Conservation (phyloP, 2,329 filamentous ascomycete genomes). For the Colletotrichum australisinense region DNA sequence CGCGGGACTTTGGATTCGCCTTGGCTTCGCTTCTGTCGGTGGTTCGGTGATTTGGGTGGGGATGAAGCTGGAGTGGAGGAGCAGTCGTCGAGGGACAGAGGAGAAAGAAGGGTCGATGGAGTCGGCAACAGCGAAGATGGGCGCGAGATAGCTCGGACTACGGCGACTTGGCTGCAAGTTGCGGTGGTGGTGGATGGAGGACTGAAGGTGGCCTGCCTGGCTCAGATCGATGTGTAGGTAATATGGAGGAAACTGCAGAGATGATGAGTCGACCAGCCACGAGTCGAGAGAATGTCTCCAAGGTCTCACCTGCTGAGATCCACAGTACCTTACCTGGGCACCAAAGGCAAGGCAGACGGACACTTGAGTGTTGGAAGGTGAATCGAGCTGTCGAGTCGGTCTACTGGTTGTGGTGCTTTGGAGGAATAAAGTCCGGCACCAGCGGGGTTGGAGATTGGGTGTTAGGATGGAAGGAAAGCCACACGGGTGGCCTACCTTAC, state of each 20-base stretch:
- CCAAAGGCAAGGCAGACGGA: neutral
- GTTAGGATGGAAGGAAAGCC: neutral
- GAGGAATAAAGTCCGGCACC: conserved; percentile 21
- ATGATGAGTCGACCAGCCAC: neutral
- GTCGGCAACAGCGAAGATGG: neutral
- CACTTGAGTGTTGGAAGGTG: neutral
- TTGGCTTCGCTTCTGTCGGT: conserved; percentile 13
- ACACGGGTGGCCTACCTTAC: neutral
- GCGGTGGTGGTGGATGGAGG: neutral
- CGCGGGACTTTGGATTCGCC: neutral
- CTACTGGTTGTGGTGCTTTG: neutral
- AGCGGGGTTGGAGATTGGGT: conserved; percentile 30
- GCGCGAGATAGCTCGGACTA: neutral
- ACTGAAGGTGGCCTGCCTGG: neutral
- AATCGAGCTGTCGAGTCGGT: neutral
- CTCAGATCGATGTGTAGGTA: neutral
- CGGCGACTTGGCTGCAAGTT: neutral
- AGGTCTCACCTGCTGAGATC: neutral
- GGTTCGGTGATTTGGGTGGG: conserved; percentile 17
- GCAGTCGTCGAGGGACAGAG: conserved; percentile 3
- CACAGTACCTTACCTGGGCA: neutral
- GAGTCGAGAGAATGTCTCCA: neutral
- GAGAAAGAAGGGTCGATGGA: neutral
- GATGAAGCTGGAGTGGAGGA: conserved; percentile 21
- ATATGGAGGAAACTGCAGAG: neutral